Evolutionary conservation across 371 early-diverging fungal species (phyloP), one percentile per base, ranked within the genome.

Genomic region (Mycotypha africana): DNA sequence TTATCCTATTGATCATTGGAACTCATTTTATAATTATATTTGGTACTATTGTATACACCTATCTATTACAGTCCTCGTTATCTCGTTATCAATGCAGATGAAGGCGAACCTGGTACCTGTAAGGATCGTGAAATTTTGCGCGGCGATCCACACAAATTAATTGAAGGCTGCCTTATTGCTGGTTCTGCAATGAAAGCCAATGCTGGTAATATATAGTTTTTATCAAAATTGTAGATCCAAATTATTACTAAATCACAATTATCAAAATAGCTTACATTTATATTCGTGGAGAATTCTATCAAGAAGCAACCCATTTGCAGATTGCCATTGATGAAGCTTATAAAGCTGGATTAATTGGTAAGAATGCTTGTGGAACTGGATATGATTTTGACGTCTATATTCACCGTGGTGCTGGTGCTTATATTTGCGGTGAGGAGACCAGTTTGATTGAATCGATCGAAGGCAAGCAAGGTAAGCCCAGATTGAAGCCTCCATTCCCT

Each of bases 21-120:
- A n/a, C n/a, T n/a, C n/a, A n/a, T n/a, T n/a, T n/a, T n/a, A n/a
- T n/a, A n/a, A n/a, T n/a, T n/a, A n/a, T n/a, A n/a, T n/a, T n/a
- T n/a, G n/a, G n/a, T n/a, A n/a, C n/a, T n/a, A n/a, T n/a, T n/a
- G n/a, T n/a, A n/a, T n/a, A n/a, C n/a, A n/a, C 12, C 41, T 48
- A 2, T 42, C 11, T 32, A 26, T 23, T 26, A 2, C 67, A 85
- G 85, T 40, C 96, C 96, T 33, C 84, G 93, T 30, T 97, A 96
- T 66, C 79, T 97, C 64, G 96, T 96, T 33, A 81, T 97, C 59
- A 97, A 97, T 62, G 95, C 96, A 49, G 97, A 97, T 67, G 98
- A 97, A 68, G 98, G 98, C 59, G 96, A 97, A 70, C 98, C 98
- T 11, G 95, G 95, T 47, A 97, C 98, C 42, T 97, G 98, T 85